Evolutionary conservation across 2,329 filamentous ascomycete genomes (phyloP), one percentile per base, ranked within the genome.

Genomic region (Biscogniauxia mediterranea): DNA sequence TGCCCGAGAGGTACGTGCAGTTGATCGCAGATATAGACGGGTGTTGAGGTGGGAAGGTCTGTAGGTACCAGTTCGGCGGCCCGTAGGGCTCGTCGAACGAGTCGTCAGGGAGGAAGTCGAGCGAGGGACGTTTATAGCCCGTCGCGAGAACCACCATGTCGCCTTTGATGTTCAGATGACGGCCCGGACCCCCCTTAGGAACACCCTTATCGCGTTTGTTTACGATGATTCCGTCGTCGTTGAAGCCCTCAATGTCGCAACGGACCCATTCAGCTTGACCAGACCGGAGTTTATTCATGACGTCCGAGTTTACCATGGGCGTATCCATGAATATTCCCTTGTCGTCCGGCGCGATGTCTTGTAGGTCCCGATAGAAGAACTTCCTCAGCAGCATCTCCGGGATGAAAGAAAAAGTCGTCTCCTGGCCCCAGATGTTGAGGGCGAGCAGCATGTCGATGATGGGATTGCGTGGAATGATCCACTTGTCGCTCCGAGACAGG

Each of bases 31-130:
- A 92, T 54, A 96, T 82, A 38, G 86, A 88, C 0, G 89, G 85
- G 66, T 93, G 89, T 3, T 79, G 75, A 0, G 92, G 90, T 4
- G 92, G 92, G 76, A 96, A 96, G 0, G 90, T 90, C 74, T 96
- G 92, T 0, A 96, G 83, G 68, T 95, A 96, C 92, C 92, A 96
- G 73, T 92, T 93, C 0, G 92, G 92, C 1, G 92, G 90, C 0
- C 80, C 79, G 68, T 95, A 96, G 0, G 89, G 88, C 64, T 90
- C 84, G 9, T 84, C 72, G 72, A 95, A 95, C 69, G 85, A 88
- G 57, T 92, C 85, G 0, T 86, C 78, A 0, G 92, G 92, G 0
- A 96, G 79, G 74, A 96, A 95, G 11, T 79, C 80, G 0, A 96
- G 81, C 3, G 83, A 85, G 0, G 92, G 92, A 0, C 92, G 83